Evolutionary conservation across 345 rosid species (phyloP).

Genomic region (Brassica incana): DNA sequence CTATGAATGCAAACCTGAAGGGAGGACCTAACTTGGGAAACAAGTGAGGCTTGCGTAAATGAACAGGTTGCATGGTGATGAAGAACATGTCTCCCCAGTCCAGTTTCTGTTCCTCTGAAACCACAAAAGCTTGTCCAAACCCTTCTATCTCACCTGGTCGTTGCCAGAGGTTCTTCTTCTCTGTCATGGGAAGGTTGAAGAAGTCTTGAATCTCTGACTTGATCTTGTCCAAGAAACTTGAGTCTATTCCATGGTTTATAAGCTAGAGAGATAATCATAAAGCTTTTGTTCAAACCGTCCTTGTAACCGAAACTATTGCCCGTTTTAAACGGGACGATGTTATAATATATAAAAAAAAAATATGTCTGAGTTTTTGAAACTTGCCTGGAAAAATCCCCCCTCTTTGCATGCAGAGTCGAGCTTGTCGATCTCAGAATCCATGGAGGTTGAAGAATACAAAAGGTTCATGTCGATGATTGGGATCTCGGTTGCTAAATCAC

Average conservation of each 20-base stretch:
- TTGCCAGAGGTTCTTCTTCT: slow-evolving; percentile 32
- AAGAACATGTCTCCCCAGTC: slow-evolving; percentile 37
- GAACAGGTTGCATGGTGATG: slow-evolving; percentile 26
- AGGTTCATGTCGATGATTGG: slow-evolving; percentile 22
- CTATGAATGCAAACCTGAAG: slow-evolving; percentile 16
- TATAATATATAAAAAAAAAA: not conserved
- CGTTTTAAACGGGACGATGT: not conserved
- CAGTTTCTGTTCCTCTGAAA: slow-evolving; percentile 32
- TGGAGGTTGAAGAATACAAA: slow-evolving; percentile 8
- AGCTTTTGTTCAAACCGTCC: not conserved
- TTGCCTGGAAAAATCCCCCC: slow-evolving; percentile 52
- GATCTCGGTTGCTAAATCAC: not conserved
- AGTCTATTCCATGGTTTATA: slow-evolving; percentile 33
- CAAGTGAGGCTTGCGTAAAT: slow-evolving; percentile 23
- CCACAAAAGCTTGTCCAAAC: slow-evolving; percentile 37
- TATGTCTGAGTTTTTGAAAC: not conserved
- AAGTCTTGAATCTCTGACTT: slow-evolving; percentile 33
- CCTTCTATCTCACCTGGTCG: slow-evolving; percentile 25
- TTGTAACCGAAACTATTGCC: no score
- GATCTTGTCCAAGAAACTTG: slow-evolving; percentile 29
- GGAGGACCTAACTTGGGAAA: slow-evolving; percentile 12
- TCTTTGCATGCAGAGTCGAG: slow-evolving; percentile 56
- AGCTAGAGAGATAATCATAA: slow-evolving; percentile 20
- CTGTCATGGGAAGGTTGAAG: slow-evolving; percentile 36
- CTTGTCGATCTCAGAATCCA: slow-evolving; percentile 35